Evolutionary conservation across 768 basidiomycete genomes (phyloP), one percentile per base, ranked within the genome.

Genomic region (Tremella fuciformis): DNA sequence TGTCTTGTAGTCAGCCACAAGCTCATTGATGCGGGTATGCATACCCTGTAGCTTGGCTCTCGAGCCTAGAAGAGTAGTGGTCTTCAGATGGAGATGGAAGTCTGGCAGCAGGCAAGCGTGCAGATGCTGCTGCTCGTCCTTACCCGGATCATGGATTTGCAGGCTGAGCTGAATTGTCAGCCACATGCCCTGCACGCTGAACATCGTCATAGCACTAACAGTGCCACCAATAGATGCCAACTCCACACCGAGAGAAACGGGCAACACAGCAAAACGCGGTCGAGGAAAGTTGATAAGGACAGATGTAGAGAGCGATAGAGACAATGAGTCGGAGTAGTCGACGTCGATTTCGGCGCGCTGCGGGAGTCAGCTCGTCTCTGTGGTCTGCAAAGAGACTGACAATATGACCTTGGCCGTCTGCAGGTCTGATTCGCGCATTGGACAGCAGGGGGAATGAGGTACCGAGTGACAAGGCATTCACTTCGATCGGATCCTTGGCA

Each of bases 41-140:
- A 13, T 16, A 74, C 75, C 75, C 63, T 91, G 91, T 1, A 99
- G 82, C 78, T 97, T 96, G n/a, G 96, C 93, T 46, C 94, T 85
- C 64, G 89, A 92, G 18, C 96, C 96, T 80, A 98, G 86, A 3
- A 97, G 82, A 24, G 92, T 97, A 7, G 86, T 90, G 11, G 90
- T 92, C 50, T 86, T 84, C 42, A 99, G 81, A 66, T 88, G 85
- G 18, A 99, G 84, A 15, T 84, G 84, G 70, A 99, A 96, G 69
- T 89, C 86, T 1, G 91, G 88, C 22, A 88, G 84, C 19, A 99
- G 83, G 26, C 84, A 84, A 37, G 94, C 85, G 84, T 57, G 94
- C 63, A 62, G 82, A 80, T 52, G 89, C 84, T 65, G 85, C 50
- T 56, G 25, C 24, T 68, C 64, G 8, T 69, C 62, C 8, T 49